Conservation (phyloP, 1,284 basidiomycete species). For the Pseudozyma flocculosa region DNA sequence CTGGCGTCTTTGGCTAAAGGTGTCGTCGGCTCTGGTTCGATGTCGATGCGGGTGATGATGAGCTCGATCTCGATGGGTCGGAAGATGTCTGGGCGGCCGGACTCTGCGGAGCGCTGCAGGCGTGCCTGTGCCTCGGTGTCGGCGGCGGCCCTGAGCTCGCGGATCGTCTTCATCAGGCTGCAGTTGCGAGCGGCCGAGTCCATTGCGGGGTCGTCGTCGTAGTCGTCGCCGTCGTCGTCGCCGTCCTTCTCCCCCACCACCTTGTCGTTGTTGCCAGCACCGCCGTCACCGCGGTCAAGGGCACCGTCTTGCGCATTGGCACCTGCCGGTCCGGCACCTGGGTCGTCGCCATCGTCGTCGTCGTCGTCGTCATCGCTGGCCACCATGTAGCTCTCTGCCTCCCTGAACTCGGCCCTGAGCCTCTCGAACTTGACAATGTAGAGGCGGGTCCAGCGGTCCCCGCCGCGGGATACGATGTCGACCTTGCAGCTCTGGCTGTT, state of each 20-base stretch:
- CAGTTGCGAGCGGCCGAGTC: constrained; percentile 30
- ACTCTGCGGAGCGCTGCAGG: constrained; percentile 13
- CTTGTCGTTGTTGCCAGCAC: too few species aligned
- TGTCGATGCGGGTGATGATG: constrained; percentile 31
- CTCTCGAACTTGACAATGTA: constrained; percentile 30
- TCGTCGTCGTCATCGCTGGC: constrained; percentile 17
- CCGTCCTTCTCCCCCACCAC: neutral
- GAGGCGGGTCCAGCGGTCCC: constrained; percentile 33
- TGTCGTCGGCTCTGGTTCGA: constrained; percentile 8
- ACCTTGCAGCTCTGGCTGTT: constrained; percentile 33
- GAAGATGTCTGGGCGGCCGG: constrained; percentile 5
- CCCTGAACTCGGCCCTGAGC: constrained; percentile 40
- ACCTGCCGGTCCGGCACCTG: too few species aligned
- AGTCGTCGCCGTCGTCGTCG: neutral
- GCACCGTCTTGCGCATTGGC: too few species aligned
- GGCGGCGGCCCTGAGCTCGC: constrained; percentile 27
- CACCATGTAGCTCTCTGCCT: constrained; percentile 42
- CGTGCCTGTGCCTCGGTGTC: constrained; percentile 15
- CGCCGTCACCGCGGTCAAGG: too few species aligned
- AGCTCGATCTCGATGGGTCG: constrained; percentile 25
- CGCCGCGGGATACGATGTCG: constrained; percentile 36
- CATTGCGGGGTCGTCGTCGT: constrained; percentile 2
- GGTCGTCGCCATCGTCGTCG: constrained; percentile 1
- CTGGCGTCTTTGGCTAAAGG: neutral
- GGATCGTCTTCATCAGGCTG: constrained; percentile 25